Evolutionary conservation across 208 protist genomes (phyloP).

Genomic region (Porcisia hertigi): DNA sequence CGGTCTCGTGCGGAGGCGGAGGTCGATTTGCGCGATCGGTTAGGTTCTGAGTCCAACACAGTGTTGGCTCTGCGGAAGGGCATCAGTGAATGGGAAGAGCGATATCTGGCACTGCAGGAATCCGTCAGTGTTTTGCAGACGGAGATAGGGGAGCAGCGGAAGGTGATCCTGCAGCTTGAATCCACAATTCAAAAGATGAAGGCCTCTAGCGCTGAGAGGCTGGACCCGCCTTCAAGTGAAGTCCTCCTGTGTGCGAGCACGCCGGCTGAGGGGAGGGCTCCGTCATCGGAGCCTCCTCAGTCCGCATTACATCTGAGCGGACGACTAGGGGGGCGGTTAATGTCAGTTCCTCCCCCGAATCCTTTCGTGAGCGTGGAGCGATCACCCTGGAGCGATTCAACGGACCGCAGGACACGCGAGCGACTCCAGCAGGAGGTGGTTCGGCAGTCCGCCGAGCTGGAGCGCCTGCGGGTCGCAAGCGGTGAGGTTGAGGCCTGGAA

Average conservation of each 20-base stretch:
- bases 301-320: background rate
- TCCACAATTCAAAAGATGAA: slow-evolving; percentile 24
- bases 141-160: slow-evolving; percentile 28
- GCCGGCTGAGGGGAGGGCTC: background rate
- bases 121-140: slow-evolving; percentile 15
- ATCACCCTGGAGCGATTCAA: slow-evolving; percentile 21
- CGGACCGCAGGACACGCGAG: slow-evolving; percentile 29
- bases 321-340: background rate
- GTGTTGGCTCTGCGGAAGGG: slow-evolving; percentile 15
- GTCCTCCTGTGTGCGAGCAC: background rate
- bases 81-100: slow-evolving; percentile 21
- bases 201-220: background rate
- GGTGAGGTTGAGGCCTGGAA: slow-evolving; percentile 33
- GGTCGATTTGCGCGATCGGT: slow-evolving; percentile 23
- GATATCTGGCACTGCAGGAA: slow-evolving; percentile 22
- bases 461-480: slow-evolving; percentile 46
- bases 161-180: slow-evolving; percentile 28
- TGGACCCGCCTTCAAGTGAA: slow-evolving; percentile 14
- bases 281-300: slow-evolving; percentile 12
- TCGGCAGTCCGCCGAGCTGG: slow-evolving; percentile 74
- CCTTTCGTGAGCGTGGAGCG: slow-evolving; percentile 23
- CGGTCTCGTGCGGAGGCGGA: slow-evolving; percentile 27
- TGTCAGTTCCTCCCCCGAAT: slow-evolving; percentile 14
- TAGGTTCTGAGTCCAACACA: slow-evolving; percentile 13
- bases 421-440: slow-evolving; percentile 73